Evolutionary conservation across 2,329 filamentous ascomycete genomes (phyloP).

Genomic region (Curvularia eragrostidis): DNA sequence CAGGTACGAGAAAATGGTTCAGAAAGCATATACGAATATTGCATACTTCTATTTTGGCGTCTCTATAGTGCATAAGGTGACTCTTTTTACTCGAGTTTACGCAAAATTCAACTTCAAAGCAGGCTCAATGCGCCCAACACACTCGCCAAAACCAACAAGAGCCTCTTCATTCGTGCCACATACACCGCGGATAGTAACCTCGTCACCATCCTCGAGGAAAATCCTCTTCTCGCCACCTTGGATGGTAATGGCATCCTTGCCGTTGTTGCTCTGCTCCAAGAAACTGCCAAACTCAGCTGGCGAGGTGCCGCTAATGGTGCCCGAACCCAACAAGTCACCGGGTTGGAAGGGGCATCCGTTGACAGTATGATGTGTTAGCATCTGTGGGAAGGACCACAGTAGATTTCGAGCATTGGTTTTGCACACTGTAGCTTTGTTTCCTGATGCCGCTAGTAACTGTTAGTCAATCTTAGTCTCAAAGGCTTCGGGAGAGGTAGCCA

Average conservation of each 20-base stretch:
- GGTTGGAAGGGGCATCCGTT: conserved; percentile 76
- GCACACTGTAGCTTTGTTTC: conserved; percentile 64
- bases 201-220: conserved; percentile 79
- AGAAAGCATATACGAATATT: background rate
- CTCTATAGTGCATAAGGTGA: background rate
- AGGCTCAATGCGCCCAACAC: conserved; percentile 65
- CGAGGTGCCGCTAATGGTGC: conserved; percentile 74
- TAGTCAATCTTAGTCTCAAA: conserved; percentile 12
- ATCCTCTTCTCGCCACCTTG: conserved; percentile 69
- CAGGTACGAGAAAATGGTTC: background rate
- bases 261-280: conserved; percentile 73
- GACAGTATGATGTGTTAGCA: conserved; percentile 79
- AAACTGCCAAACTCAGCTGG: conserved; percentile 70
- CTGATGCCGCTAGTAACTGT: conserved; percentile 50
- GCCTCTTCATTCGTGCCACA: conserved; percentile 67
- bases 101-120: conserved; percentile 36
- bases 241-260: conserved; percentile 69
- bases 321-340: conserved; percentile 78
- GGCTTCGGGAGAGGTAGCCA: conserved; percentile 14
- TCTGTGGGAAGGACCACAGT: conserved; percentile 83
- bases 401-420: conserved; percentile 70
- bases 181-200: conserved; percentile 68
- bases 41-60: background rate
- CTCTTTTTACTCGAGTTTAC: background rate
- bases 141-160: conserved; percentile 80